phyloP scores from a whole-genome alignment of 768 basidiomycete species.

The Russula sp. region DNA sequence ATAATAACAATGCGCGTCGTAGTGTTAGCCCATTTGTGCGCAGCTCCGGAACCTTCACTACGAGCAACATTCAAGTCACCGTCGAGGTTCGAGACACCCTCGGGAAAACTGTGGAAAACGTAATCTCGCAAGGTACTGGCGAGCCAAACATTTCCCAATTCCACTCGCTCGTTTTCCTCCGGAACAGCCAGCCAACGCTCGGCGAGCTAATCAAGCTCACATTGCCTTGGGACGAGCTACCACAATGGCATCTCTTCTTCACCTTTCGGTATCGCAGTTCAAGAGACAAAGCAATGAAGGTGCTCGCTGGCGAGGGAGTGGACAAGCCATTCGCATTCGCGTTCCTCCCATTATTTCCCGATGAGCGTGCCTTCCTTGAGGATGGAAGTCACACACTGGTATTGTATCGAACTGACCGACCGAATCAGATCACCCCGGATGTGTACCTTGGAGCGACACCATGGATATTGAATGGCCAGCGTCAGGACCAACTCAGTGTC shows the following conservation, averaged over 20 bases:
- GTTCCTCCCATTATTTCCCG: slow-evolving; percentile 80
- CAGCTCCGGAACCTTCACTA: slow-evolving; percentile 42
- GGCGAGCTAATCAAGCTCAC: slow-evolving; percentile 89
- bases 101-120: slow-evolving; percentile 60
- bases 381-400: slow-evolving; percentile 85
- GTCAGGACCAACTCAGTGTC: slow-evolving; percentile 49
- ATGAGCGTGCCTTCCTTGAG: slow-evolving; percentile 69
- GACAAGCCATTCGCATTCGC: slow-evolving; percentile 90
- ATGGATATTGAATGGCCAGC: slow-evolving; percentile 47
- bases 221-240: slow-evolving; percentile 57
- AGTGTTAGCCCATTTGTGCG: slow-evolving; percentile 54
- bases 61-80: slow-evolving; percentile 79
- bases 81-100: slow-evolving; percentile 77
- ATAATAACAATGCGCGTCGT: slow-evolving; percentile 43
- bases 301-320: slow-evolving; percentile 32
- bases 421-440: slow-evolving; percentile 52
- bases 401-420: slow-evolving; percentile 76
- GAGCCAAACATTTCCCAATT: slow-evolving; percentile 76
- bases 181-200: slow-evolving; percentile 84
- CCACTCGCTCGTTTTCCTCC: slow-evolving; percentile 85
- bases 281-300: slow-evolving; percentile 38
- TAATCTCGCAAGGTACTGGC: slow-evolving; percentile 77
- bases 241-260: slow-evolving; percentile 89
- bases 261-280: slow-evolving; percentile 75
- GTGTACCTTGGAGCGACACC: slow-evolving; percentile 69